Evolutionary conservation across 2,329 filamentous ascomycete genomes (phyloP).

Genomic region (Juglanconis sp.): DNA sequence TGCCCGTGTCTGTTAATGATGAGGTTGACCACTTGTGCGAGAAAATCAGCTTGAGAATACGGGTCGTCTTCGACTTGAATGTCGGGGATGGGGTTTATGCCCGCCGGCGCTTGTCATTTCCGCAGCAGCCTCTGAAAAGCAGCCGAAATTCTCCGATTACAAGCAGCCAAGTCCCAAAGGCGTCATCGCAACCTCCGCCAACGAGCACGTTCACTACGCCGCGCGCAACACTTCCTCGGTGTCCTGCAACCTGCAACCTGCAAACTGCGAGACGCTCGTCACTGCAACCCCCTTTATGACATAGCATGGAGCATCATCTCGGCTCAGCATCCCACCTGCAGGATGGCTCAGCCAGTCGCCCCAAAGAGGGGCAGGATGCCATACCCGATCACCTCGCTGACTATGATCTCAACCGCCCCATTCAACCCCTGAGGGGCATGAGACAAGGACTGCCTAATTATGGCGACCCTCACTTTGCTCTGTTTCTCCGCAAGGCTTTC

Average conservation of each 20-base stretch:
- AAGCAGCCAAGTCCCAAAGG: not conserved
- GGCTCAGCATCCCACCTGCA: not conserved
- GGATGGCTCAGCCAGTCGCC: not conserved
- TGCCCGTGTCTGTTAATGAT: too few species aligned
- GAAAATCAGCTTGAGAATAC: not conserved
- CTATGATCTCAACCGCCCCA: conserved; percentile 57
- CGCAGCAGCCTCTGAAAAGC: not conserved
- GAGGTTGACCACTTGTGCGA: not conserved
- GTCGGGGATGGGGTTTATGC: not conserved
- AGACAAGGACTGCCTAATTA: conserved; percentile 65
- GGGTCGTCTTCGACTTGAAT: not conserved
- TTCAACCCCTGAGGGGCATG: conserved; percentile 50
- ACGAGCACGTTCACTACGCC: too few species aligned
- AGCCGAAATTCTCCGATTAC: not conserved
- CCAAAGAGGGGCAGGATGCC: not conserved
- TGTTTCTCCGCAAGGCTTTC: conserved; percentile 73
- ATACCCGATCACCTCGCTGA: conserved; percentile 48
- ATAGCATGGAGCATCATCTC: not conserved
- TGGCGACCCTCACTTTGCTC: conserved; percentile 70
- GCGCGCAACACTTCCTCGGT: not conserved
- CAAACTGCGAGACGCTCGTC: too few species aligned
- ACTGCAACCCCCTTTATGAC: too few species aligned
- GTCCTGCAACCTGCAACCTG: too few species aligned
- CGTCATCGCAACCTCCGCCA: not conserved
- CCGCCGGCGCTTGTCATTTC: too few species aligned